Conservation (phyloP, 345 rosid species). For the Bretschneidera sinensis region DNA sequence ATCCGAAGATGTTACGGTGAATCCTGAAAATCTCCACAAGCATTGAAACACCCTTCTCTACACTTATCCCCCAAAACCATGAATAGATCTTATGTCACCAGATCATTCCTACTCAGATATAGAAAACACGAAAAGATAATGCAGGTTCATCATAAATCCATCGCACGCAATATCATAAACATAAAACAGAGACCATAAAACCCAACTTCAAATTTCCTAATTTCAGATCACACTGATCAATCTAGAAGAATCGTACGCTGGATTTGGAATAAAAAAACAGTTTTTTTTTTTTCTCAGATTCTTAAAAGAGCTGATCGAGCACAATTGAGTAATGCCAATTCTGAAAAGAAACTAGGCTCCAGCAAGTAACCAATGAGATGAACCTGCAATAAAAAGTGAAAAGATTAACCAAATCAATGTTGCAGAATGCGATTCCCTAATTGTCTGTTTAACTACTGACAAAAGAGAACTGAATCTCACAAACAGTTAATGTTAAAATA, state of each 20-base stretch:
- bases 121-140: no score
- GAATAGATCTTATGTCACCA: constrained; percentile 9
- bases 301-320: constrained; percentile 16
- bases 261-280: constrained; percentile 12
- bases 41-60: constrained; percentile 25
- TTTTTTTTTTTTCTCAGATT: constrained; percentile 1
- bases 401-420: constrained; percentile 21
- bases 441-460: neutral
- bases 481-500: neutral
- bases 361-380: constrained; percentile 22
- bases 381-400: constrained; percentile 37
- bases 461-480: neutral
- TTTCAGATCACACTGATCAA: constrained; percentile 23
- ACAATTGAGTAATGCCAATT: constrained; percentile 24
- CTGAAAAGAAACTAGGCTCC: constrained; percentile 13
- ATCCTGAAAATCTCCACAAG: constrained; percentile 23
- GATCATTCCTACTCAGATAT: no score
- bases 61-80: constrained; percentile 6
- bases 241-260: constrained; percentile 14
- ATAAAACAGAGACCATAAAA: constrained; percentile 4
- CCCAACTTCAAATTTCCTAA: constrained; percentile 13
- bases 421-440: constrained; percentile 3
- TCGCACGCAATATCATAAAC: constrained; percentile 8
- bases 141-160: constrained; percentile 10
- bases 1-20: constrained; percentile 27